Conservation (phyloP, 139 green algal genomes). For the Trebouxia sp. region DNA sequence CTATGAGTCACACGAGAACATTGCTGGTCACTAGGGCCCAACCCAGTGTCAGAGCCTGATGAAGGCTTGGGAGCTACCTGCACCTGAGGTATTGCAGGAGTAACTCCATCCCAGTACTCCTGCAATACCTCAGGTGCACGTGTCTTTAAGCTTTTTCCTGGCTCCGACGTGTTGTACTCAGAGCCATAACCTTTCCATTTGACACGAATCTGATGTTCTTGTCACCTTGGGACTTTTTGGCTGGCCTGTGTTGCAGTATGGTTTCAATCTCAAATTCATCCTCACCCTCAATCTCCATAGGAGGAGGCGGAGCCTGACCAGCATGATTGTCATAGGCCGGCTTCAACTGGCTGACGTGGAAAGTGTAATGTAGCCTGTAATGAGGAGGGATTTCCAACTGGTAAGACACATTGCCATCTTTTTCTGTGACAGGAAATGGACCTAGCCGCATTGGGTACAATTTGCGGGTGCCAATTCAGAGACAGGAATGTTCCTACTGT, state of each 20-base stretch:
- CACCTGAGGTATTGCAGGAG: too few relatives aligned
- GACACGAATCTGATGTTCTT: background rate
- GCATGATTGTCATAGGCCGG: background rate
- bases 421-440: background rate
- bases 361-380: background rate
- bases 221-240: background rate
- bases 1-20: too few relatives aligned
- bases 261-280: background rate
- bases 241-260: background rate
- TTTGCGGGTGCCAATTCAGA: background rate
- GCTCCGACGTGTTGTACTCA: background rate
- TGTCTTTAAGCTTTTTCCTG: background rate
- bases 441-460: slow-evolving; percentile 9
- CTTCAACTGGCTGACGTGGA: background rate
- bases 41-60: too few relatives aligned
- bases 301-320: background rate
- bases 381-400: background rate
- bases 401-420: background rate
- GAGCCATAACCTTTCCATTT: background rate
- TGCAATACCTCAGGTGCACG: background rate
- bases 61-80: too few relatives aligned
- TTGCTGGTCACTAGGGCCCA: too few relatives aligned
- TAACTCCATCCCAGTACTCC: background rate
- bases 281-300: background rate
- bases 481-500: slow-evolving; percentile 3